Conservation (phyloP, 2,329 filamentous ascomycete genomes). For the Fonsecaea multimorphosa region DNA sequence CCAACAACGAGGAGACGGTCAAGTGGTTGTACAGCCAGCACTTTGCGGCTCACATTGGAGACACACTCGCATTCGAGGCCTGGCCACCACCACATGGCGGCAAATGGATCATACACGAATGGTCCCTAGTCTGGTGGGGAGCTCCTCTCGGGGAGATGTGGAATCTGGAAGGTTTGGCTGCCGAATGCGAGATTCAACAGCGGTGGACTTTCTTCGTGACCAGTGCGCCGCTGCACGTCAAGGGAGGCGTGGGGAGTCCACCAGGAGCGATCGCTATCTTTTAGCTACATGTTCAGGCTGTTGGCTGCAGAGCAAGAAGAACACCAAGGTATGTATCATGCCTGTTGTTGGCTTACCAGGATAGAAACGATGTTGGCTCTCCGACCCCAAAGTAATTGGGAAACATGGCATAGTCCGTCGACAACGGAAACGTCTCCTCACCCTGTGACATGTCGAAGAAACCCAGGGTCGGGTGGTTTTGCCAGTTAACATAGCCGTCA, state of each 20-base stretch:
- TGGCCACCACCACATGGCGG: slow-evolving; percentile 35
- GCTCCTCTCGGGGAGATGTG: slow-evolving; percentile 38
- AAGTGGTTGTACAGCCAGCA: slow-evolving; percentile 21
- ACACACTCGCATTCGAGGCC: slow-evolving; percentile 17
- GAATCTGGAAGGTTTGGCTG: slow-evolving; percentile 48
- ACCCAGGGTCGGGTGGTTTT: slow-evolving; percentile 21
- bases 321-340: slow-evolving; percentile 1
- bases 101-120: slow-evolving; percentile 24
- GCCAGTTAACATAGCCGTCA: slow-evolving; percentile 15
- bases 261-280: slow-evolving; percentile 36
- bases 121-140: slow-evolving; percentile 37
- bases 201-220: slow-evolving; percentile 57
- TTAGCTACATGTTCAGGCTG: not conserved
- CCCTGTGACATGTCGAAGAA: slow-evolving; percentile 23
- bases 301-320: not conserved
- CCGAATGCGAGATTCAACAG: slow-evolving; percentile 44
- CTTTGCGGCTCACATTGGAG: slow-evolving; percentile 22
- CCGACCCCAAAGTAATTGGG: slow-evolving; percentile 15
- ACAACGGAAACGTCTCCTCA: slow-evolving; percentile 16
- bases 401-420: slow-evolving; percentile 21
- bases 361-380: slow-evolving; percentile 18
- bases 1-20: slow-evolving; percentile 9
- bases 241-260: slow-evolving; percentile 36
- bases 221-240: slow-evolving; percentile 53
- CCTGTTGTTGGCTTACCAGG: slow-evolving; percentile 9